These are phyloP conservation scores for Speleostelium caveatum DNA, from an alignment of 78 protist species.

Conservation along the genomic window DNA sequence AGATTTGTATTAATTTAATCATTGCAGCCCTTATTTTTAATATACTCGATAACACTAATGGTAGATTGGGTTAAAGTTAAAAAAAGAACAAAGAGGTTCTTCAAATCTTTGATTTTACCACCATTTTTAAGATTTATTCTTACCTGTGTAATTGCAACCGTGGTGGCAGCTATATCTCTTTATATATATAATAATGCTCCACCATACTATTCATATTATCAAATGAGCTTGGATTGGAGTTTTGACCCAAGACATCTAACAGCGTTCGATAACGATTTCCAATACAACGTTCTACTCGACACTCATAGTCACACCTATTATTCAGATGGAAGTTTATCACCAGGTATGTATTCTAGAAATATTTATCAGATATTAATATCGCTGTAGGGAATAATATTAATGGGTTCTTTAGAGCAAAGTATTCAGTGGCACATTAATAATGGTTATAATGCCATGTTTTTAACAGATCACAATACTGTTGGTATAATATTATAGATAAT, in stretches of 20 bases:
- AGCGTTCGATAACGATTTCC: neutral
- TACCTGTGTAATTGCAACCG: neutral
- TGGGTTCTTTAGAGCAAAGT: neutral
- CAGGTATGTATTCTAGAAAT: neutral
- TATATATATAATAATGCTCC: slow-evolving; percentile 34
- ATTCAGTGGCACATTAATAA: slow-evolving; percentile 20
- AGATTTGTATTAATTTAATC: no score
- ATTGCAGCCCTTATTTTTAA: no score
- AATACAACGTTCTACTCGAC: slow-evolving; percentile 24
- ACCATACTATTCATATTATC: neutral
- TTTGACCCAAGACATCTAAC: slow-evolving; percentile 1
- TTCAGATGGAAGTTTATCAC: slow-evolving; percentile 19
- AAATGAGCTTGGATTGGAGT: neutral
- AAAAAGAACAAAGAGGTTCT: no score
- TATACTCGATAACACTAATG: no score
- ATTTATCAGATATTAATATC: neutral
- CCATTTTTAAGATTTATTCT: neutral
- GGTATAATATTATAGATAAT: no score
- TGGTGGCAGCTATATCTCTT: slow-evolving; percentile 15
- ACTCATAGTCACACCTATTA: slow-evolving; percentile 18
- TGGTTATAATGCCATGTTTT: slow-evolving; percentile 41
- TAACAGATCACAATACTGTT: slow-evolving; percentile 31
- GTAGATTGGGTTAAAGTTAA: no score
- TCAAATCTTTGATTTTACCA: slow-evolving; percentile 8
- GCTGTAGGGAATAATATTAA: neutral